These are phyloP conservation scores for Cryptomeria japonica DNA, from an alignment of 75 land plant species.

Conservation along the genomic window DNA sequence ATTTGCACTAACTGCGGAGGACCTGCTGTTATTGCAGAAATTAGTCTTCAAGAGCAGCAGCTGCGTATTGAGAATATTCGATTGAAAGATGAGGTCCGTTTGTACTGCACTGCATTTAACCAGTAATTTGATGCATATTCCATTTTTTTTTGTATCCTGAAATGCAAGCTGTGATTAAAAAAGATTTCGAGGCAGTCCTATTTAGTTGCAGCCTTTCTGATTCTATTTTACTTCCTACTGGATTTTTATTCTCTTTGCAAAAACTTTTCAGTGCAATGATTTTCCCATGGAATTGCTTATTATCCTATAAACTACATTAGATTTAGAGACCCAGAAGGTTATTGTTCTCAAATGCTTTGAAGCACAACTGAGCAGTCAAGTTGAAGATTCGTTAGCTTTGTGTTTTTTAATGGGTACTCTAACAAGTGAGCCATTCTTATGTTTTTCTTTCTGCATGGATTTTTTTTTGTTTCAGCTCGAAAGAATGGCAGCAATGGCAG, in stretches of 20 bases:
- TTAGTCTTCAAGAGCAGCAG: slow-evolving; percentile 41
- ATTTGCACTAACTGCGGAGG: slow-evolving; percentile 39
- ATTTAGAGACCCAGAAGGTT: not conserved
- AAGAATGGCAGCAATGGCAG: slow-evolving; percentile 8
- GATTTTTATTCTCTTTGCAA: not conserved
- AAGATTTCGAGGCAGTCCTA: not conserved
- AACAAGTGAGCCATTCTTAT: not conserved
- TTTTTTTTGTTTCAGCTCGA: slow-evolving; percentile 7
- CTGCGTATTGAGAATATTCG: slow-evolving; percentile 40
- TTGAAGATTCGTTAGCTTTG: not conserved
- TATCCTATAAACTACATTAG: not conserved
- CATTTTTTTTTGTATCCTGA: not conserved
- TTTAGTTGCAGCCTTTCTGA: not conserved
- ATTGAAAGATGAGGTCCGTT: slow-evolving; percentile 31
- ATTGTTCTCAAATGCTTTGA: not conserved
- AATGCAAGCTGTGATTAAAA: not conserved
- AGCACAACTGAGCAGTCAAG: not conserved
- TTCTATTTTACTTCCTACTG: not conserved
- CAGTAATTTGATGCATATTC: slow-evolving; percentile 14
- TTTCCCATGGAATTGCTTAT: not conserved
- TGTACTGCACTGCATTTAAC: not conserved
- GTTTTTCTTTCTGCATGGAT: not conserved
- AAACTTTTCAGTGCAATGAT: not conserved
- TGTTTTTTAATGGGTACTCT: not conserved
- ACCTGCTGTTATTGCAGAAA: slow-evolving; percentile 32